Base-by-base conservation (phyloP, 805 yeast species). In the Metschnikowia picachoensis region DNA sequence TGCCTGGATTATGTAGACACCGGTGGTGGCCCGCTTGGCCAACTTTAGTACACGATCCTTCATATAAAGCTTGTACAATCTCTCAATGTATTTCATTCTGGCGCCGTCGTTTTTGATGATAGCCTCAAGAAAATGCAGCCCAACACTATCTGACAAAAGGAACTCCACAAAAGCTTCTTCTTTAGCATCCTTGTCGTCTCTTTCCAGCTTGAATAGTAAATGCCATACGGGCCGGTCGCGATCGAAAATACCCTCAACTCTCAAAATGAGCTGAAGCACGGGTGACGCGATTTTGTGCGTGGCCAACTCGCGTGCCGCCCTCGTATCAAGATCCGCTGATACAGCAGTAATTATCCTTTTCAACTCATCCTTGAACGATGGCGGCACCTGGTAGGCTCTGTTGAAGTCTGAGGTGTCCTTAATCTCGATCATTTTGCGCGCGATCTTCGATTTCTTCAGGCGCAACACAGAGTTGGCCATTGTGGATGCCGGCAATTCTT, bases 351-450 rank as follows among this genome's bases (percentile, higher is more conserved):
- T 60, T 11, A 85, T 51, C 15, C 75, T 76, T 41, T 71, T 72
- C 43, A 89, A 66, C 51, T 83, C 80, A 8, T 71, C 72, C 53
- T 81, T 84, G 62, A 87, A 87, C 0, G 86, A 72, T 8, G 70
- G 60, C 8, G 96, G 96, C 1, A 80, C 80, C 65, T 81, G 87
- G 61, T 79, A 87, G 0, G 83, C 69, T 47, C 77, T 72, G 58
- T 80, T 75, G 58, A 82, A 85, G 53, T 85, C 90, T 13, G 82
- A 84, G 50, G 76, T 83, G 62, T 87, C 95, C 57, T 83, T 82
- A 37, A 89, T 83, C 56, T 87, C 94, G 58, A 89, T 87, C 95
- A 88, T 87, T 62, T 90, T 90, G 64, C 98, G 81, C 7, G 97
- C 97, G 65, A 82, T 85, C 65, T 80, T 90, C 41, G 89, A 86